Base-by-base conservation (phyloP, 2,329 filamentous ascomycete species). In the Monosporascus sp. region DNA sequence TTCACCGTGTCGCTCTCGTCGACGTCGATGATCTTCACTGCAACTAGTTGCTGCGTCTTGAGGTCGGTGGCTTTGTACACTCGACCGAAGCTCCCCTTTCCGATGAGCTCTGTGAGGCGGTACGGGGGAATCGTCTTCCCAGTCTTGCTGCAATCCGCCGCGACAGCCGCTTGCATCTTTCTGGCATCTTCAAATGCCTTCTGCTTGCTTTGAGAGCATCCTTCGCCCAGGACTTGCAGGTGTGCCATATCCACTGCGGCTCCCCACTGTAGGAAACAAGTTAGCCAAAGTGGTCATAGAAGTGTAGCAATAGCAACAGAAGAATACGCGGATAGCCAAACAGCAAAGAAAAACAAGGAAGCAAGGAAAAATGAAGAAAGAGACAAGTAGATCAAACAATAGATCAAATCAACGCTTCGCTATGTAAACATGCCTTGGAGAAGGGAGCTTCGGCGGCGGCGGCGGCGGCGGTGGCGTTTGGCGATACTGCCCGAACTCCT, bases 1-100 rank as follows among this genome's bases (percentile, higher is more conserved):
- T 88, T 82, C 47, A 83, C 71, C 1, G 78, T 83, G 68, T 93
- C 90, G 59, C 83, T 82, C 64, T 88, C 87, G 64, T 94, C 90
- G 47, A 93, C 88, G 66, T 92, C 87, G 64, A 92, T 90, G 61
- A 92, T 92, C 72, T 94, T 91, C 66, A 91, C 81, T 19, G 88
- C 87, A 24, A 91, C 87, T 22, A 89, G 71, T 58, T 79, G 69
- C 41, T 74, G 72, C 3, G 73, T 75, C 46, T 70, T 74, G 41
- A 73, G 55, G 20, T 74, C 70, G 19, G 70, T 75, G 34, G 78
- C 85, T 69, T 88, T 90, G 71, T 88, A 91, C 17, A 91, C 87
- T 37, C 86, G 81, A 2, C 87, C 87, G 65, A 87, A 90, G 56
- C 82, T 84, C 44, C 87, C 87, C 66, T 90, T 90, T 52, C 87